These are phyloP conservation scores for Candida koratica DNA, from an alignment of 805 yeast species.

Conservation along the genomic window DNA sequence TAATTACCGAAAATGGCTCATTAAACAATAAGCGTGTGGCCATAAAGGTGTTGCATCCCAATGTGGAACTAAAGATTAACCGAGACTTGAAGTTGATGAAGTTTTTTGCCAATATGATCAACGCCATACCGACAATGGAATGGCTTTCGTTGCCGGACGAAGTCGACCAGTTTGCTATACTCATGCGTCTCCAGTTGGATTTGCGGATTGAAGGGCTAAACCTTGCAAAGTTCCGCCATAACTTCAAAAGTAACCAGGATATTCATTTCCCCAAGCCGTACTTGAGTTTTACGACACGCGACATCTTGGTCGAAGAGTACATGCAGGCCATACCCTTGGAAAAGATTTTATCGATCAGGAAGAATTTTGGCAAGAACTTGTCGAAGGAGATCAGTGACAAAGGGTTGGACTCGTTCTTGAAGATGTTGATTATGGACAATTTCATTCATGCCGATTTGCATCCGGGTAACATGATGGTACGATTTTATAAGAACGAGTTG, in stretches of 20 bases:
- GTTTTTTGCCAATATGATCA: slow-evolving; percentile 68
- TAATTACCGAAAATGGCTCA: slow-evolving; percentile 34
- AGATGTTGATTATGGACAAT: slow-evolving; percentile 89
- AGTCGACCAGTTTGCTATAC: slow-evolving; percentile 77
- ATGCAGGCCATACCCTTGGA: slow-evolving; percentile 82
- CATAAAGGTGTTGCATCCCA: slow-evolving; percentile 88
- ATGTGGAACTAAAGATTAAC: slow-evolving; percentile 63
- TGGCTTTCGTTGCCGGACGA: slow-evolving; percentile 96
- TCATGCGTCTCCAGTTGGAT: slow-evolving; percentile 89
- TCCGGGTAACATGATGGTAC: slow-evolving; percentile 88
- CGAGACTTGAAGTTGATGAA: slow-evolving; percentile 84
- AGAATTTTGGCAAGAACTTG: slow-evolving; percentile 45
- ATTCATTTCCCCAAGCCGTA: slow-evolving; percentile 81
- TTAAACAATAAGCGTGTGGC: slow-evolving; percentile 64
- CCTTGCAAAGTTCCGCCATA: slow-evolving; percentile 62
- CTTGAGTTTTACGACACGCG: slow-evolving; percentile 57
- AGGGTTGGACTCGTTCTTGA: slow-evolving; percentile 84
- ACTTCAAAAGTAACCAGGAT: slow-evolving; percentile 56
- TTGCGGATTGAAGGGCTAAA: slow-evolving; percentile 86
- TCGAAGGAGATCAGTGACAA: slow-evolving; percentile 72
- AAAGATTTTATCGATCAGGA: slow-evolving; percentile 50
- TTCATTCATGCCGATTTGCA: slow-evolving; percentile 96
- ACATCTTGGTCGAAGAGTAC: slow-evolving; percentile 81
- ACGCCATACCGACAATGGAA: slow-evolving; percentile 88
- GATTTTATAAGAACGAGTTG: slow-evolving; percentile 54